Conservation (phyloP, 75 land plant species). For the Sequoiadendron giganteum region DNA sequence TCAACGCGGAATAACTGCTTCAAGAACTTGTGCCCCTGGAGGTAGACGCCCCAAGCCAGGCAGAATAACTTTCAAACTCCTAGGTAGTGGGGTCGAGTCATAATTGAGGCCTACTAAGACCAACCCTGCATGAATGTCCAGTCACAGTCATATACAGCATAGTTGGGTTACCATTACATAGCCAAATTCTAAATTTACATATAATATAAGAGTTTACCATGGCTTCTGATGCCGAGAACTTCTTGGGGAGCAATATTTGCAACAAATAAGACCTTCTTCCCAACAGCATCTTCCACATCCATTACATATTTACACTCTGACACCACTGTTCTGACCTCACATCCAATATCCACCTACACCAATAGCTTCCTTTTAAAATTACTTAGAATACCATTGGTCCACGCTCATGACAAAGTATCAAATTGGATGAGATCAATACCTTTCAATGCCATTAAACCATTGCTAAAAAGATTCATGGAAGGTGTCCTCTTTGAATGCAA, state of each 20-base stretch:
- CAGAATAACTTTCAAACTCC: conserved; percentile 35
- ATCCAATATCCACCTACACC: conserved; percentile 41
- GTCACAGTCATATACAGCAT: neutral
- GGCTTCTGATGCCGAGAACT: conserved; percentile 29
- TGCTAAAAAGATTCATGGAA: neutral
- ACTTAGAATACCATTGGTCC: neutral
- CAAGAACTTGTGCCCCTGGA: conserved; percentile 35
- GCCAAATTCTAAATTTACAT: neutral
- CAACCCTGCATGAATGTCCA: conserved; percentile 19
- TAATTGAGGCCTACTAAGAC: conserved; percentile 34
- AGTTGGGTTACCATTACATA: neutral
- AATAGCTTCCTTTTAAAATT: neutral
- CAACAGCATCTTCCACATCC: conserved; percentile 45
- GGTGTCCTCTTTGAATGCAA: neutral
- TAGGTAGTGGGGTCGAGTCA: conserved; percentile 36
- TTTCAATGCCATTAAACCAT: neutral
- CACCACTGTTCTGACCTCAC: conserved; percentile 29
- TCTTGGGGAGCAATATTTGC: conserved; percentile 31
- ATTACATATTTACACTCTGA: conserved; percentile 43
- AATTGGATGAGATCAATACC: neutral
- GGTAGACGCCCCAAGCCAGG: conserved; percentile 40
- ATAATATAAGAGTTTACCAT: conserved; percentile 17
- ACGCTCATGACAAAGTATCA: neutral
- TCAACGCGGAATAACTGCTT: conserved; percentile 15
- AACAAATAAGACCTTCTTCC: conserved; percentile 36